Evolutionary conservation across 495 filamentous ascomycete genomes (phyloP), one percentile per base, ranked within the genome.

Genomic region (Hyaloscypha hepaticicola): DNA sequence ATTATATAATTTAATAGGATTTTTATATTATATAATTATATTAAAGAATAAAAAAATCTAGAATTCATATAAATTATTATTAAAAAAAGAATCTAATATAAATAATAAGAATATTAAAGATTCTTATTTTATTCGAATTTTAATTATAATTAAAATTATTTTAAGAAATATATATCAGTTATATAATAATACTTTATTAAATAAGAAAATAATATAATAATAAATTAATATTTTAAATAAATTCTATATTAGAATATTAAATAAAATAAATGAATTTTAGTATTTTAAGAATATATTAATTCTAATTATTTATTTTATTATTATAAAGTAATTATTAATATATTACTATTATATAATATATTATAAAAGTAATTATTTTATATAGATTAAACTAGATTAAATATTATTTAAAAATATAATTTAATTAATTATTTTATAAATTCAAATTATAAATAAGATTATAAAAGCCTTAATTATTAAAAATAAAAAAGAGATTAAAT

Each of bases 141-240:
- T n/a, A n/a, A n/a, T n/a, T n/a, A n/a, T n/a, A n/a, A n/a, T n/a
- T n/a, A n/a, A n/a, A n/a, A n/a, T n/a, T n/a, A n/a, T n/a, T n/a
- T n/a, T n/a, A n/a, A n/a, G n/a, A n/a, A n/a, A n/a, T n/a, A n/a
- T n/a, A n/a, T n/a, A n/a, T n/a, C 28, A 14, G 53, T 29, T 63
- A 34, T 63, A 25, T 28, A 63, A 50, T 25, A 38, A 63, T 25
- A 64, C 34, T n/a, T 64, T 45, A 5, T 21, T 24, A 28, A 22
- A 64, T 5, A 12, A 27, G 28, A 64, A 64, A 58, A 64, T 64
- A 26, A 64, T 26, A 58, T 33, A 64, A 22, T 22, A 60, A 31
- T 25, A 25, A 19, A 31, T 31, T 24, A 60, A 60, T 49, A 60
- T 60, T 24, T 16, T 60, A 41, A 60, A 60, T 31, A 24, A 60